These are phyloP conservation scores for Hypoxylon perforatum DNA, from an alignment of 495 filamentous ascomycete species.

Conservation along the genomic window DNA sequence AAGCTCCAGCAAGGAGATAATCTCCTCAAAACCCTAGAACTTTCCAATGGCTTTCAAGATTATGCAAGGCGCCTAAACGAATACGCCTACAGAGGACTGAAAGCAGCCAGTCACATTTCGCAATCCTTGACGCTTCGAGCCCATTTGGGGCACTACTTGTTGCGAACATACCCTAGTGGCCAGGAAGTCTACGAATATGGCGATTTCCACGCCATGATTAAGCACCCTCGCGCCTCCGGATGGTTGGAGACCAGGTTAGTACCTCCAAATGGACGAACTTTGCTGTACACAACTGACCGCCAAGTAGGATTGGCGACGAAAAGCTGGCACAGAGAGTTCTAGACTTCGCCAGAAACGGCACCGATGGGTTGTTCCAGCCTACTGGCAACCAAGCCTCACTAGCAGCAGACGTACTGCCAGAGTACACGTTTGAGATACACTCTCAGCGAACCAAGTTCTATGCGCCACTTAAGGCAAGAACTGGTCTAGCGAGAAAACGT, in stretches of 20 bases:
- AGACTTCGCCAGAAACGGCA: constrained; percentile 35
- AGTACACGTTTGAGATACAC: constrained; percentile 35
- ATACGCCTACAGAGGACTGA: constrained; percentile 34
- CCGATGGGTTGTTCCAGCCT: constrained; percentile 33
- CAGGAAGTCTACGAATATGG: constrained; percentile 53
- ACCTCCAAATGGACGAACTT: constrained; percentile 1
- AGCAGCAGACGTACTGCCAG: constrained; percentile 29
- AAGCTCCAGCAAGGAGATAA: constrained; percentile 6
- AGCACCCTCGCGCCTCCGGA: constrained; percentile 45
- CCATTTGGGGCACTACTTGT: constrained; percentile 64
- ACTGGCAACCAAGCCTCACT: constrained; percentile 38
- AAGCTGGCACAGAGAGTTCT: constrained; percentile 35
- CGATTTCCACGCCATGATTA: constrained; percentile 63
- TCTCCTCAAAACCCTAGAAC: background rate
- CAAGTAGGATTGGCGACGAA: constrained; percentile 34
- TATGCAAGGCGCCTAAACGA: constrained; percentile 31
- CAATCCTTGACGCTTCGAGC: constrained; percentile 64
- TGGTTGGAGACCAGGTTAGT: constrained; percentile 52
- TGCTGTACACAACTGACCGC: constrained; percentile 17
- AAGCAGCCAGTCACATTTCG: constrained; percentile 38
- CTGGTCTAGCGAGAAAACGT: background rate
- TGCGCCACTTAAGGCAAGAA: constrained; percentile 20
- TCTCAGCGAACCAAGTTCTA: constrained; percentile 28
- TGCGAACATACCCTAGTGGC: constrained; percentile 57
- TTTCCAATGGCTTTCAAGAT: background rate